These are phyloP conservation scores for Tranzscheliella williamsii DNA, from an alignment of 1,284 basidiomycete genomes.

Conservation along the genomic window DNA sequence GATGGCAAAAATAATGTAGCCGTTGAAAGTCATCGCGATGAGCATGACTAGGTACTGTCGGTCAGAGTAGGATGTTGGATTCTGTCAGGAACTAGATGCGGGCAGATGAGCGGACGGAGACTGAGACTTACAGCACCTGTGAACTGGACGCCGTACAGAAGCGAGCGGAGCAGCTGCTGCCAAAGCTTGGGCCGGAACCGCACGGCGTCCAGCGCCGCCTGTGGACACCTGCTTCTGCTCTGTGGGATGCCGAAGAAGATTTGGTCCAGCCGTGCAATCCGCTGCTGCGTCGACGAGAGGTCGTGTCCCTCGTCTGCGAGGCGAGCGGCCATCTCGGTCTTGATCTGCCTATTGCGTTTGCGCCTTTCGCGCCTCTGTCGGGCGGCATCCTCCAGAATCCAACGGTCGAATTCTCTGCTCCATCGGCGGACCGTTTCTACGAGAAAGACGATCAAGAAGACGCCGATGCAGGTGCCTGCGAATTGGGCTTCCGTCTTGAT, in stretches of 20 bases:
- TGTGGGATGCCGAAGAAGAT: conserved; percentile 33
- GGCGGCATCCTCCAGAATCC: conserved; percentile 39
- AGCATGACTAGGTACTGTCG: conserved; percentile 53
- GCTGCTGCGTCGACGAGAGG: conserved; percentile 6
- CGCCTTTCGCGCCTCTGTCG: conserved; percentile 13
- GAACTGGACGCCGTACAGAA: conserved; percentile 50
- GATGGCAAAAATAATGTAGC: conserved; percentile 54
- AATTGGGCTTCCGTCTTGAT: conserved; percentile 41
- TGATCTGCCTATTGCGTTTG: conserved; percentile 12
- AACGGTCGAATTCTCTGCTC: conserved; percentile 50
- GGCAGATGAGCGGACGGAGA: too few species aligned
- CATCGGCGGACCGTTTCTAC: conserved; percentile 48
- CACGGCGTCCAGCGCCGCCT: conserved; percentile 30
- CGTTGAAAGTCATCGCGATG: conserved; percentile 56
- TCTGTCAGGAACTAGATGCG: not conserved
- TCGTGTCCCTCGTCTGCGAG: conserved; percentile 18
- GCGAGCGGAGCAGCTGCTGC: conserved; percentile 49
- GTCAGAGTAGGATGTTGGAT: not conserved
- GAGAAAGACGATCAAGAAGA: conserved; percentile 48
- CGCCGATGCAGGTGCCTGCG: conserved; percentile 53
- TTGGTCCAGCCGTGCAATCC: conserved; percentile 22
- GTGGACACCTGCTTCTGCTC: conserved; percentile 6
- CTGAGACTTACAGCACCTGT: conserved; percentile 42
- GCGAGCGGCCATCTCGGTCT: conserved; percentile 20
- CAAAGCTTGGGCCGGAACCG: conserved; percentile 30